These are phyloP conservation scores for Apiotrichum gamsii DNA, from an alignment of 1,284 basidiomycete species.

Conservation along the genomic window DNA sequence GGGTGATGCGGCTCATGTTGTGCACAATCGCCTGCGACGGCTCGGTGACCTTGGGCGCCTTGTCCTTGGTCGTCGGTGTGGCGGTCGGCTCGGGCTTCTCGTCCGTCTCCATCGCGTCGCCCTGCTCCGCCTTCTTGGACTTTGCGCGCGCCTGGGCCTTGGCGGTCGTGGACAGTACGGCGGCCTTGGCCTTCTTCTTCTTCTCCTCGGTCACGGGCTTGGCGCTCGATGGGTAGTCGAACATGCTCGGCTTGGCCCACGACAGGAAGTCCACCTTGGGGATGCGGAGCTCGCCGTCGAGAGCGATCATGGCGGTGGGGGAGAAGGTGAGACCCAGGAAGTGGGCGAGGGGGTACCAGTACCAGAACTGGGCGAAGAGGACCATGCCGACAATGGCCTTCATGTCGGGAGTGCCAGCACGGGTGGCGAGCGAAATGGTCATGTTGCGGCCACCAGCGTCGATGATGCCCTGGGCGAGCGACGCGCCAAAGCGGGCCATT, in stretches of 20 bases:
- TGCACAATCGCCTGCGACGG: slow-evolving; percentile 66
- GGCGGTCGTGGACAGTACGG: slow-evolving; percentile 89
- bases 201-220: slow-evolving; percentile 87
- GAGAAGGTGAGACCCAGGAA: slow-evolving; percentile 85
- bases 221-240: slow-evolving; percentile 76
- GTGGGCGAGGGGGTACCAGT: slow-evolving; percentile 97
- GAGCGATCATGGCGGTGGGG: slow-evolving; percentile 85
- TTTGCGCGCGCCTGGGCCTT: slow-evolving; percentile 88
- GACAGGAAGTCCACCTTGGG: slow-evolving; percentile 86
- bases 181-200: slow-evolving; percentile 80
- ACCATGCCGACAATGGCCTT: slow-evolving; percentile 92
- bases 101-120: slow-evolving; percentile 67
- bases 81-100: slow-evolving; percentile 48
- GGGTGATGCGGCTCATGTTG: slow-evolving; percentile 91
- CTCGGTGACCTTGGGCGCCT: slow-evolving; percentile 52
- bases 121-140: slow-evolving; percentile 60
- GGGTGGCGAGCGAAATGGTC: slow-evolving; percentile 83
- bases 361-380: slow-evolving; percentile 97
- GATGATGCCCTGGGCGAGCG: slow-evolving; percentile 87
- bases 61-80: slow-evolving; percentile 43
- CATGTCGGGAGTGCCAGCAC: slow-evolving; percentile 80
- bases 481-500: slow-evolving; percentile 93
- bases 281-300: slow-evolving; percentile 77
- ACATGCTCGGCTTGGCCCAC: slow-evolving; percentile 77
- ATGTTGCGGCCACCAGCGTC: slow-evolving; percentile 94